Evolutionary conservation across 352 stramenopile species (phyloP).

Genomic region (Globisporangium polare): DNA sequence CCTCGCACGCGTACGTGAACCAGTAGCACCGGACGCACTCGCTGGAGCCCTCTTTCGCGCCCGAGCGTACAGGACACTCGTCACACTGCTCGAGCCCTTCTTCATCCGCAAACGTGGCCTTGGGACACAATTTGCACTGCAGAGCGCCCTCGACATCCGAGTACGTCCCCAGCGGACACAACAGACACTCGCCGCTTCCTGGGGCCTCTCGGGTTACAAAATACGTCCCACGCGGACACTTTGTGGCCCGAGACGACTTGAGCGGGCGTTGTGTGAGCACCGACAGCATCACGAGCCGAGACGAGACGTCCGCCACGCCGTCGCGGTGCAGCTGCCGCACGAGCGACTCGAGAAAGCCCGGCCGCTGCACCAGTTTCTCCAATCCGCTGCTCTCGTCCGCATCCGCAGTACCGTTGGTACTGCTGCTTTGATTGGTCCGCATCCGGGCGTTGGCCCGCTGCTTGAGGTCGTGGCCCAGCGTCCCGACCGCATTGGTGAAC

Average conservation of each 20-base stretch:
- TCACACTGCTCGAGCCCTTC: slow-evolving; percentile 36
- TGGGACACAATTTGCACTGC: slow-evolving; percentile 32
- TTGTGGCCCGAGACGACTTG: slow-evolving; percentile 24
- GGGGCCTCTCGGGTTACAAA: slow-evolving; percentile 9
- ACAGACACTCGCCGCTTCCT: slow-evolving; percentile 17
- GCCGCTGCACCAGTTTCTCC: background rate
- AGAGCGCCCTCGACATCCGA: slow-evolving; percentile 25
- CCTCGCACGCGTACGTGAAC: slow-evolving; percentile 44
- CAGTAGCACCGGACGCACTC: slow-evolving; percentile 44
- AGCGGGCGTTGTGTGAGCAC: background rate
- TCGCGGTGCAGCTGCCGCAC: slow-evolving; percentile 14
- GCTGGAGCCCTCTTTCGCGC: slow-evolving; percentile 27
- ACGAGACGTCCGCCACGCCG: slow-evolving; percentile 11
- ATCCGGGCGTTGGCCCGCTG: background rate
- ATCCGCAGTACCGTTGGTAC: background rate
- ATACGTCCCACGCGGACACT: slow-evolving; percentile 29
- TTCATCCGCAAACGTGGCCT: slow-evolving; percentile 30
- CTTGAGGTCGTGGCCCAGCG: background rate
- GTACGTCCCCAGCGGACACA: slow-evolving; percentile 36
- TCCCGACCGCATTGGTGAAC: background rate
- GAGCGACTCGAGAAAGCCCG: slow-evolving; percentile 13
- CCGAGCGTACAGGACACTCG: slow-evolving; percentile 32
- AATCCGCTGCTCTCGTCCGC: background rate
- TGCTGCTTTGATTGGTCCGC: background rate
- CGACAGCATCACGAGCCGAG: slow-evolving; percentile 6